Evolutionary conservation across 495 filamentous ascomycete species (phyloP).

Genomic region (Penicillium crystallinum): DNA sequence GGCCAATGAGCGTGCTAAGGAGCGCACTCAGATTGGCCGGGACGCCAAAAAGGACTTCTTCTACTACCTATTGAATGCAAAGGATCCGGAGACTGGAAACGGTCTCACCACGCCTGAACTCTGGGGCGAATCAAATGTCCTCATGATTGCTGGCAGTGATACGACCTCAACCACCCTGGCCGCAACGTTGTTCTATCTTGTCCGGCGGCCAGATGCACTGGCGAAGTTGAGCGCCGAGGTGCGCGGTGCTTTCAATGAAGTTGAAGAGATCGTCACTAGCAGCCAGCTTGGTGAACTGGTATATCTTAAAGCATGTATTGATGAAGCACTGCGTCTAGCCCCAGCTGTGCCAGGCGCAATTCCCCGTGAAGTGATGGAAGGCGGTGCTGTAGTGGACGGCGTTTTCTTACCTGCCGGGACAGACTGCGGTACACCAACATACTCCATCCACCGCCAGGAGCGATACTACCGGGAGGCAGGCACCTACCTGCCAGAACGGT

Average conservation of each 20-base stretch:
- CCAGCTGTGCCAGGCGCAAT: constrained; percentile 55
- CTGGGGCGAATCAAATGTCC: constrained; percentile 65
- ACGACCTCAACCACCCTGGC: constrained; percentile 55
- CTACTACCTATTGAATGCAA: constrained; percentile 53
- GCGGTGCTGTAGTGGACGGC: constrained; percentile 51
- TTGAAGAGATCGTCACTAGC: constrained; percentile 53
- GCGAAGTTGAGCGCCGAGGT: constrained; percentile 47
- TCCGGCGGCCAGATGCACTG: constrained; percentile 43
- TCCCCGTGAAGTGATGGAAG: constrained; percentile 52
- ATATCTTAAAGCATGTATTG: constrained; percentile 58
- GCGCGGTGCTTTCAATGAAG: constrained; percentile 43
- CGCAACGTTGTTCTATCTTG: constrained; percentile 59
- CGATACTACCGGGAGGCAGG: constrained; percentile 50
- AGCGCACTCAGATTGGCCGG: constrained; percentile 39
- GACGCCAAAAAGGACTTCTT: constrained; percentile 63
- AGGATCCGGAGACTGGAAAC: constrained; percentile 55
- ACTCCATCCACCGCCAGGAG: constrained; percentile 53
- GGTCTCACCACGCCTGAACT: constrained; percentile 63
- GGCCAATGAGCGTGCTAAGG: constrained; percentile 50
- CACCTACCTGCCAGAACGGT: constrained; percentile 48
- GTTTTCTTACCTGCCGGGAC: constrained; percentile 48
- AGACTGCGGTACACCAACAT: constrained; percentile 48
- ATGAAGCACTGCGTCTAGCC: constrained; percentile 60
- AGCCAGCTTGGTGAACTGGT: constrained; percentile 40
- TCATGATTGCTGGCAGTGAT: constrained; percentile 55